These are phyloP conservation scores for Sporothrix brunneoviolacea DNA, from an alignment of 2,329 filamentous ascomycete species.

Conservation along the genomic window DNA sequence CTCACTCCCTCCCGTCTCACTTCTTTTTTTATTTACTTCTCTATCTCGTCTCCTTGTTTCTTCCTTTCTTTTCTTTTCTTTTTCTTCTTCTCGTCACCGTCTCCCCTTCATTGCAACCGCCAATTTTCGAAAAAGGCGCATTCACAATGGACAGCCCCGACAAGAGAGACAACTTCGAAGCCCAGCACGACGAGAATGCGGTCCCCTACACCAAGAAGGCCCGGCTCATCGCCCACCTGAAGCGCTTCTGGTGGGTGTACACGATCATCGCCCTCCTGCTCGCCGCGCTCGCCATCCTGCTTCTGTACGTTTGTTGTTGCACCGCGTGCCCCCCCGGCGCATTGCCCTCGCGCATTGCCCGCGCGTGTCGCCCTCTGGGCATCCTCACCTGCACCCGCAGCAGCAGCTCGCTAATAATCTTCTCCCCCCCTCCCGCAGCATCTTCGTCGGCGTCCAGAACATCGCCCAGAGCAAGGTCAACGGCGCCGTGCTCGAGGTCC, in stretches of 20 bases:
- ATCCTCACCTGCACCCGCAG: too few relatives aligned
- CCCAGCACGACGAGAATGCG: slow-evolving; percentile 8
- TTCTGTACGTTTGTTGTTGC: too few relatives aligned
- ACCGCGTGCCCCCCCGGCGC: too few relatives aligned
- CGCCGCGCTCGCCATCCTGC: slow-evolving; percentile 48
- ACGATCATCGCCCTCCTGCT: slow-evolving; percentile 44
- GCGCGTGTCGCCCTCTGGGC: too few relatives aligned
- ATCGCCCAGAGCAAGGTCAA: slow-evolving; percentile 52
- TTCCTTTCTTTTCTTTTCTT: neutral
- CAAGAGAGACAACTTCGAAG: too few relatives aligned
- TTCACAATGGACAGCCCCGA: too few relatives aligned
- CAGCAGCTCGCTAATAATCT: too few relatives aligned
- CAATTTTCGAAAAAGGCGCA: too few relatives aligned
- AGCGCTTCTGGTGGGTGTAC: slow-evolving; percentile 56
- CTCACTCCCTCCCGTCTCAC: neutral
- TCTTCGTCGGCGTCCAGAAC: slow-evolving; percentile 50
- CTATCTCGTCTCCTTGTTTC: neutral
- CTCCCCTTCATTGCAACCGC: too few relatives aligned
- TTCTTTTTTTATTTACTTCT: neutral
- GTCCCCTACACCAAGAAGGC: neutral
- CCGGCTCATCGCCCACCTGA: slow-evolving; percentile 33
- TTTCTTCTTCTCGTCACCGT: neutral
- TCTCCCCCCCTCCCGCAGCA: too few relatives aligned
- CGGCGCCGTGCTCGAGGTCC: slow-evolving; percentile 43
- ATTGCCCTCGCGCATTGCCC: too few relatives aligned